phyloP scores from a whole-genome alignment of 139 green algal species.

The Astrephomene gubernaculifera region DNA sequence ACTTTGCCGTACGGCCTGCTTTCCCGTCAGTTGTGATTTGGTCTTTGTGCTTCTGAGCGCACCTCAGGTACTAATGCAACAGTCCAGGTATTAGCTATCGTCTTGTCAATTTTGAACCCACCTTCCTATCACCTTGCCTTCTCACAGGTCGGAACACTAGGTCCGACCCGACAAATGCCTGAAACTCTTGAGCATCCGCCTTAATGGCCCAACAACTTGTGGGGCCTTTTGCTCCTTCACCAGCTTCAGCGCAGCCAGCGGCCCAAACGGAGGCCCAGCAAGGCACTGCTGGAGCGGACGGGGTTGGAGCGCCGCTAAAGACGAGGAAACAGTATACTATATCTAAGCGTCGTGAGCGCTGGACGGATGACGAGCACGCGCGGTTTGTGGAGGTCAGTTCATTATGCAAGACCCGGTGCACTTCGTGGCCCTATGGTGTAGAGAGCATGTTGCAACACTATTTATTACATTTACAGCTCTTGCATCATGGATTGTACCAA shows the following conservation, averaged over 20 bases:
- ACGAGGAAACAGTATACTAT: constrained; percentile 81
- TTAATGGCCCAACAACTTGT: constrained; percentile 30
- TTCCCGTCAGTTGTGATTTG: no score
- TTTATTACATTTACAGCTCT: no score
- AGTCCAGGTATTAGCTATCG: no score
- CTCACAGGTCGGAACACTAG: neutral
- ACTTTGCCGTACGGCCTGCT: no score
- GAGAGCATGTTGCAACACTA: neutral
- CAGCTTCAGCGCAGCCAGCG: constrained; percentile 2
- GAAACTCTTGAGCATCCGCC: constrained; percentile 3
- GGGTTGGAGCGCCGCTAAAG: constrained; percentile 14
- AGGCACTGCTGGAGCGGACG: neutral
- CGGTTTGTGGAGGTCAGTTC: constrained; percentile 68
- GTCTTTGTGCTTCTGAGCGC: no score
- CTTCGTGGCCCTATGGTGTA: neutral
- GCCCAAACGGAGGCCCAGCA: neutral
- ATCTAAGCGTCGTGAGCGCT: constrained; percentile 77
- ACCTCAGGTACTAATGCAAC: no score
- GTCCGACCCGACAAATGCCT: neutral
- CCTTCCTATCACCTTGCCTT: no score
- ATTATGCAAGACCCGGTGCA: no score
- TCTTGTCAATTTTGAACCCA: no score
- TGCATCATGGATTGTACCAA: no score
- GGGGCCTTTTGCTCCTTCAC: constrained; percentile 12
- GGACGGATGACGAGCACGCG: constrained; percentile 80